Percentiles rank a stretch among this genome's conserved stretches.
Evolutionary conservation across 78 protist species (phyloP).

Genomic region (Pelomyxa schiedti): DNA sequence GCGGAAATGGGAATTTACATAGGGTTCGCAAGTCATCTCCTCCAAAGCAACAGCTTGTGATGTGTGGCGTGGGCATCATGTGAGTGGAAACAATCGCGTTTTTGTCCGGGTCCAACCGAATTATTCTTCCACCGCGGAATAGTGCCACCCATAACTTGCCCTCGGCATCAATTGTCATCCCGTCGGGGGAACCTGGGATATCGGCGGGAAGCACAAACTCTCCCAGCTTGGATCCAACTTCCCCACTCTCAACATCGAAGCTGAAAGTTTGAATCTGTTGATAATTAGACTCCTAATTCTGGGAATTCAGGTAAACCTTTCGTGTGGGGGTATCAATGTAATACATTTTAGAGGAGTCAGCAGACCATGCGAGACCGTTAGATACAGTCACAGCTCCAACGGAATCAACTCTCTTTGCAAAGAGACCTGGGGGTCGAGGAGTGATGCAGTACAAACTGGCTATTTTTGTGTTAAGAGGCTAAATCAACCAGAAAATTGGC

Average conservation of each 20-base stretch:
- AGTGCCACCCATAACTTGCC: conserved; percentile 9
- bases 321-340: conserved; percentile 11
- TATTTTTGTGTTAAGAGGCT: too few relatives aligned
- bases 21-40: not conserved
- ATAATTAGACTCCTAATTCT: too few relatives aligned
- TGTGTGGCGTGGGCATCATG: not conserved
- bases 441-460: not conserved
- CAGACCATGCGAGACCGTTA: conserved; percentile 13
- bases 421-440: not conserved
- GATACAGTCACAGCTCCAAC: not conserved
- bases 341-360: not conserved
- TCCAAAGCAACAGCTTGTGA: conserved; percentile 1
- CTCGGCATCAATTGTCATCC: not conserved
- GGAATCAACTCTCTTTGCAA: not conserved
- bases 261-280: not conserved
- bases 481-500: too few relatives aligned
- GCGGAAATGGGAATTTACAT: too few relatives aligned
- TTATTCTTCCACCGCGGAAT: not conserved
- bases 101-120: not conserved
- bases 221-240: not conserved
- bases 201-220: not conserved
- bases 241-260: not conserved
- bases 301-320: too few relatives aligned
- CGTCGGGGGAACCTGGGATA: not conserved
- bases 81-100: not conserved